Evolutionary conservation across 441 rosid genomes (phyloP).

Genomic region (Erodium moschatum): DNA sequence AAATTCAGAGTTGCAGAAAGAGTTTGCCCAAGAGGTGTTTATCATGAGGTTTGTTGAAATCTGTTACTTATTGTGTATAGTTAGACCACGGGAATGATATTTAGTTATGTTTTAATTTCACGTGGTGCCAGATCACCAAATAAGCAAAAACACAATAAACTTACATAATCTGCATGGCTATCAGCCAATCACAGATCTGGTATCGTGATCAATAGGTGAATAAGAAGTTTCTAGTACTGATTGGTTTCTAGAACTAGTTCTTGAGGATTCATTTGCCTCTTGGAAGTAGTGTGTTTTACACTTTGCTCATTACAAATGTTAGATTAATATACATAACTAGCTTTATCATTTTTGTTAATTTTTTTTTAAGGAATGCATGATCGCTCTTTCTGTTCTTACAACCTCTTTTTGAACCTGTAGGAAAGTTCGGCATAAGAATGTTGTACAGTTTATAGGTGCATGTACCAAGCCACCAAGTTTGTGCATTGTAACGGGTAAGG

Average conservation of each 20-base stretch:
- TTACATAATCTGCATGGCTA: not conserved
- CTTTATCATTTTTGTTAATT: not conserved
- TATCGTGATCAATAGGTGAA: not conserved
- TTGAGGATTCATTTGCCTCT: not conserved
- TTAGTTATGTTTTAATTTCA: not conserved
- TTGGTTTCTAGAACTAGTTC: not conserved
- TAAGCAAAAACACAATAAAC: not conserved
- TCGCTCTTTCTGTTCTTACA: not conserved
- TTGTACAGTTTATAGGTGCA: not conserved
- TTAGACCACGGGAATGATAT: not conserved
- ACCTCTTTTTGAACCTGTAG: not conserved
- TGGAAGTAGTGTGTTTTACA: not conserved
- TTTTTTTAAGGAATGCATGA: too few relatives aligned
- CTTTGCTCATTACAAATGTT: not conserved
- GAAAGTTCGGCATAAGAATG: not conserved
- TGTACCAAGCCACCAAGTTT: not conserved
- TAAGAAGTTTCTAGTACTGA: not conserved
- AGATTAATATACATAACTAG: not conserved
- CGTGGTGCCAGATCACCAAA: not conserved
- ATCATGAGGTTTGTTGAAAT: slow-evolving; percentile 49
- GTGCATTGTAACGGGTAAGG: not conserved
- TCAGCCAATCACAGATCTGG: not conserved
- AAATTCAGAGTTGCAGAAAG: slow-evolving; percentile 54
- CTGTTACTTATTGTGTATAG: not conserved
- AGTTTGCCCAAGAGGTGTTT: slow-evolving; percentile 69